Conservation (phyloP, 2,329 filamentous ascomycete genomes). For the Cryphonectria radicalis region DNA sequence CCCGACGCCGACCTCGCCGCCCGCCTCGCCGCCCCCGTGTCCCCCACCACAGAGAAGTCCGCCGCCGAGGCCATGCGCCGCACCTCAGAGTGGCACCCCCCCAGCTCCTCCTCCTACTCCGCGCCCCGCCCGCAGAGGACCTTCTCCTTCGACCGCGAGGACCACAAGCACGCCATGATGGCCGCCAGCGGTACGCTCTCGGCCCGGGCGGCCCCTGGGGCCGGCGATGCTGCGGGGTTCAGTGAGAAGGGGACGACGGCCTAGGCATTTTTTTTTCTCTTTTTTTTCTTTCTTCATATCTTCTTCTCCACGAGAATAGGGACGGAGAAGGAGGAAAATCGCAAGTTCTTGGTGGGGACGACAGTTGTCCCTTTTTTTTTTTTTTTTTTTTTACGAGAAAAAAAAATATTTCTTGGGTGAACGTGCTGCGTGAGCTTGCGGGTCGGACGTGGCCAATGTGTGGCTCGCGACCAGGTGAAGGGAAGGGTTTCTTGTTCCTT, state of each 20-base stretch:
- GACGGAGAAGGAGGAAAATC: not conserved
- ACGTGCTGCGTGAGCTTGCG: not conserved
- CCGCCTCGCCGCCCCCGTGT: constrained; percentile 30
- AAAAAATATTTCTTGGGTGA: not conserved
- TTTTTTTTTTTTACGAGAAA: no score
- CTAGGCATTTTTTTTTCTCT: not conserved
- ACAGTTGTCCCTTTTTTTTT: not conserved
- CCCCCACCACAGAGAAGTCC: constrained; percentile 29
- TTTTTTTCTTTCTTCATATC: not conserved
- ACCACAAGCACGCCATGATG: constrained; percentile 59
- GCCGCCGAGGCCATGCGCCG: constrained; percentile 39
- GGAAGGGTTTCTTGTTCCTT: not conserved
- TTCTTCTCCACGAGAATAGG: no score
- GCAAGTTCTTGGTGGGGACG: not conserved
- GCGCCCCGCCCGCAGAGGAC: constrained; percentile 49
- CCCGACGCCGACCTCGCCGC: constrained; percentile 31
- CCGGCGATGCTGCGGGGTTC: not conserved
- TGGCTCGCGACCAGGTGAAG: not conserved
- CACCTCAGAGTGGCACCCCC: constrained; percentile 52
- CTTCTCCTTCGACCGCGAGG: constrained; percentile 60
- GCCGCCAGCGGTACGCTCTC: constrained; percentile 22
- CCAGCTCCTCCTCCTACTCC: constrained; percentile 1
- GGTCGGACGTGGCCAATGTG: not conserved
- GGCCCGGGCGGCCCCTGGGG: constrained; percentile 31
- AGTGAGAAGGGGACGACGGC: not conserved